Conservation (phyloP, 2,329 filamentous ascomycete species). For the Coniella lustricola region DNA sequence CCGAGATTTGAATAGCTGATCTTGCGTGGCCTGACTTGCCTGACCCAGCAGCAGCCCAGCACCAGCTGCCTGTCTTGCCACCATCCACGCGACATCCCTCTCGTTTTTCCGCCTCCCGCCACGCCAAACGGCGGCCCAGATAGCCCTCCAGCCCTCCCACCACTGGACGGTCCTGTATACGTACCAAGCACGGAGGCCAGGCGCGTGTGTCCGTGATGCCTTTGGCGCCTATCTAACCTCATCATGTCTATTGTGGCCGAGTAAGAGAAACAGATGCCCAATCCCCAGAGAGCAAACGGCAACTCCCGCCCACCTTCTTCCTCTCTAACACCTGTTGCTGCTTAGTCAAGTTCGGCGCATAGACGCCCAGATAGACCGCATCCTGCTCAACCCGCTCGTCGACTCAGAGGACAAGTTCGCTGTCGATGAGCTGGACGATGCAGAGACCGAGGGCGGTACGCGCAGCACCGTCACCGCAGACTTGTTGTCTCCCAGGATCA, state of each 20-base stretch:
- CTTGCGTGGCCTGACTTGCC: conserved; percentile 13
- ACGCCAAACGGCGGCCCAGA: not conserved
- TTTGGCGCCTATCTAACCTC: conserved; percentile 11
- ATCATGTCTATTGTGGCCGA: conserved; percentile 40
- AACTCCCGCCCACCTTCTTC: not conserved
- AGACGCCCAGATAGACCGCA: conserved; percentile 59
- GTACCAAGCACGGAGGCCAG: not conserved
- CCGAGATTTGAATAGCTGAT: conserved; percentile 7
- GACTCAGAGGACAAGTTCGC: conserved; percentile 32
- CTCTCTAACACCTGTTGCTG: conserved; percentile 8
- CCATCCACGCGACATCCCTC: not conserved
- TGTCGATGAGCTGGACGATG: conserved; percentile 19
- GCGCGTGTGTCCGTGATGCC: conserved; percentile 12
- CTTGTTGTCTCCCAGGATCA: conserved; percentile 46
- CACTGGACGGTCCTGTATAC: not conserved
- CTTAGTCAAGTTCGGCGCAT: conserved; percentile 54
- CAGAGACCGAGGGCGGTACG: conserved; percentile 22
- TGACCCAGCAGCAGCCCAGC: conserved; percentile 6
- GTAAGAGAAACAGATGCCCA: conserved; percentile 25
- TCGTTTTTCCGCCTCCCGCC: not conserved
- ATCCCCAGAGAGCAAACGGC: not conserved
- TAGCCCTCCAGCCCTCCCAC: too few species aligned
- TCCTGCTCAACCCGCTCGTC: conserved; percentile 41
- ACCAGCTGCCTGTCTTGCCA: conserved; percentile 1
- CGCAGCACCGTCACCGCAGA: conserved; percentile 26